Percentiles rank a stretch among this genome's conserved stretches.
Evolutionary conservation across 2,329 filamentous ascomycete genomes (phyloP).

Genomic region (Phoma herbarum): DNA sequence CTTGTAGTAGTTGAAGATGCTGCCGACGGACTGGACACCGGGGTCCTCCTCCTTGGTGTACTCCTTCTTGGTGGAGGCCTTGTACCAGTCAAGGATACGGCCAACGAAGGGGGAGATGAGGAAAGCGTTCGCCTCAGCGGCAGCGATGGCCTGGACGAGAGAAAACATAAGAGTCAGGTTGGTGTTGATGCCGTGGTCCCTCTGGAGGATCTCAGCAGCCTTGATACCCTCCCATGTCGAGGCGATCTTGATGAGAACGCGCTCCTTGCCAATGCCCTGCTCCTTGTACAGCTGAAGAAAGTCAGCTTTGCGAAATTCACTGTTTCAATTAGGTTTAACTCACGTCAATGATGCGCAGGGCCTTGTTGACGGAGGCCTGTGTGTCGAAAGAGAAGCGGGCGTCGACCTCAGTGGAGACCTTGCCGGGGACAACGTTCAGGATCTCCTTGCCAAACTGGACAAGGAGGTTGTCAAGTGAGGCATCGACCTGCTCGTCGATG

Average conservation of each 20-base stretch:
- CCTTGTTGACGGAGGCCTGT: conserved; percentile 91
- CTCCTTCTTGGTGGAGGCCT: conserved; percentile 93
- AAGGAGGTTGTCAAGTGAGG: conserved; percentile 89
- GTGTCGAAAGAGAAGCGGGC: conserved; percentile 96
- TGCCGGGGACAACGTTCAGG: conserved; percentile 94
- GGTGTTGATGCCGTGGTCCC: conserved; percentile 94
- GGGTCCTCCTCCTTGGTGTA: conserved; percentile 91
- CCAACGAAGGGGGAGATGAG: conserved; percentile 99
- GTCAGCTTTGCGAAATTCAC: conserved; percentile 28
- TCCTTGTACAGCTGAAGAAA: conserved; percentile 84
- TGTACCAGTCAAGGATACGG: conserved; percentile 99
- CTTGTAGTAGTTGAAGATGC: conserved; percentile 99
- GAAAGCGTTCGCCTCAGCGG: conserved; percentile 93
- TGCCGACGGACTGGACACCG: conserved; percentile 91
- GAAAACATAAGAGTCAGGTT: conserved; percentile 99
- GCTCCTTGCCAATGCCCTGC: conserved; percentile 89
- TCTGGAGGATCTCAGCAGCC: conserved; percentile 95
- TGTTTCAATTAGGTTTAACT: conserved; percentile 41
- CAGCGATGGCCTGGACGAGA: conserved; percentile 89
- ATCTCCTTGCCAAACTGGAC: conserved; percentile 99
- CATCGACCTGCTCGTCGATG: conserved; percentile 84
- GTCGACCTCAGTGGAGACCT: conserved; percentile 98
- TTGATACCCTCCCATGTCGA: conserved; percentile 99
- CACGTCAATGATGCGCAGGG: conserved; percentile 95
- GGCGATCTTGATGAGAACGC: conserved; percentile 97